Percentiles rank a stretch among this genome's conserved stretches.
phyloP scores from a whole-genome alignment of 768 basidiomycete species.

The Tylopilus rubrobrunneus region DNA sequence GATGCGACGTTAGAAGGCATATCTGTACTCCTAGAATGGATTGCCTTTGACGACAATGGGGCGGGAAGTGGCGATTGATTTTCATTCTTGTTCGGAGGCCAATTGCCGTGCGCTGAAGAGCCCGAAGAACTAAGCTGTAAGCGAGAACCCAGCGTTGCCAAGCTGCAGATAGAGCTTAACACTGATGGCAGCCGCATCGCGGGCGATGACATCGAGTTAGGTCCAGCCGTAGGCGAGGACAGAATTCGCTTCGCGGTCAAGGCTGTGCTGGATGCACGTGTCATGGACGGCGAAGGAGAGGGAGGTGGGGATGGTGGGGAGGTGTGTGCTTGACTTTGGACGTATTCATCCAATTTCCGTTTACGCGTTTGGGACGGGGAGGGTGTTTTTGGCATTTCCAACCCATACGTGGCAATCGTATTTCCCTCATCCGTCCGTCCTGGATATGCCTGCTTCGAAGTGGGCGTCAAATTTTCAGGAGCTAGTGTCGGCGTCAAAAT shows the following conservation, averaged over 20 bases:
- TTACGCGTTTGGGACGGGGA: slow-evolving; percentile 16
- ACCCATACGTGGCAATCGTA: neutral
- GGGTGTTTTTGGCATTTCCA: slow-evolving; percentile 12
- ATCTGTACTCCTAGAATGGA: neutral
- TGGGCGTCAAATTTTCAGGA: slow-evolving; percentile 5
- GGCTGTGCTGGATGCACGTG: slow-evolving; percentile 2
- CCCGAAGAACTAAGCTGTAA: neutral
- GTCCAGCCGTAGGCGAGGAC: slow-evolving; percentile 8
- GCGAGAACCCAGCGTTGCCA: neutral
- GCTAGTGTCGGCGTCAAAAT: neutral
- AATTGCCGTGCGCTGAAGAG: neutral
- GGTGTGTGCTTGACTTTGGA: slow-evolving; percentile 1
- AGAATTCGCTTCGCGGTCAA: neutral
- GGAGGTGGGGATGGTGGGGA: slow-evolving; percentile 10
- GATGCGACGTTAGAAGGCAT: neutral
- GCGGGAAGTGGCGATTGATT: neutral
- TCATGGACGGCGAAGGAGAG: slow-evolving; percentile 11
- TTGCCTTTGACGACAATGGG: neutral
- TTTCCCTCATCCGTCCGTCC: neutral
- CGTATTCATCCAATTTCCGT: slow-evolving; percentile 22
- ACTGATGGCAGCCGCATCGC: slow-evolving; percentile 22
- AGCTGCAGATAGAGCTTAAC: slow-evolving; percentile 17
- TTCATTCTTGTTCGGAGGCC: neutral
- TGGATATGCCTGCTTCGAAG: slow-evolving; percentile 4
- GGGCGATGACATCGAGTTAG: neutral